Evolutionary conservation across 371 early-diverging fungal genomes (phyloP).

Genomic region (Haplosporangium sp.): DNA sequence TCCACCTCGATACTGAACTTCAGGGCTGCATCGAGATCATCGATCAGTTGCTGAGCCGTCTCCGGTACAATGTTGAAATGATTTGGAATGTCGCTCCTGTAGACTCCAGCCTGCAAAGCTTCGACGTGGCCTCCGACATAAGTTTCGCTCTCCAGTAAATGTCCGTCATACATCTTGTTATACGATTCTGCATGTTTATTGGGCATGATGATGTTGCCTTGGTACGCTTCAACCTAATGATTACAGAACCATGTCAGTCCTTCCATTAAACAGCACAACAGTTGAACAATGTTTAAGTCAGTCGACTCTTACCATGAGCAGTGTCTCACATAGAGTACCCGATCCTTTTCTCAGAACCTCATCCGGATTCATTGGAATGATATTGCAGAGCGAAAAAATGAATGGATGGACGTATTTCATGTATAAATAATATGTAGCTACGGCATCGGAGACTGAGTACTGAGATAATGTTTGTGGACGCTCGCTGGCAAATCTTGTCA

Average conservation of each 20-base stretch:
- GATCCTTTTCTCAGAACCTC: conserved; percentile 98
- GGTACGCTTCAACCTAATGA: conserved; percentile 89
- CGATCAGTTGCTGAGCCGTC: conserved; percentile 82
- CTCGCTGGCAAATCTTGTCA: conserved; percentile 96
- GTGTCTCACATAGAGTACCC: conserved; percentile 98
- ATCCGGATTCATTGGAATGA: conserved; percentile 98
- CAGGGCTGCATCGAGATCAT: conserved; percentile 92
- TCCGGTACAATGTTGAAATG: conserved; percentile 87
- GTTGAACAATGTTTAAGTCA: neutral
- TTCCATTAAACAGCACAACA: neutral
- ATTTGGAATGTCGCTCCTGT: conserved; percentile 95
- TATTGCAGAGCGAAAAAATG: conserved; percentile 99
- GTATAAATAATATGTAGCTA: conserved; percentile 99
- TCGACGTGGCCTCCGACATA: conserved; percentile 99
- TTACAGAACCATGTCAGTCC: neutral
- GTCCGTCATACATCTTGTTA: conserved; percentile 90
- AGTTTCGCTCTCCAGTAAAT: conserved; percentile 94
- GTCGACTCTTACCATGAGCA: conserved; percentile 87
- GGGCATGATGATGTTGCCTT: conserved; percentile 95
- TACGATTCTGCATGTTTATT: conserved; percentile 90
- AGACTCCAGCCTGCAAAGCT: conserved; percentile 98
- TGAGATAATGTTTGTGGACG: conserved; percentile 97
- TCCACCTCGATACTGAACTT: conserved; percentile 91
- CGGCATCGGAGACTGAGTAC: conserved; percentile 99
- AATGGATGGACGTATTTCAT: conserved; percentile 99